Evolutionary conservation across 257 asterid species (phyloP).

Genomic region (Linaria vulgaris): DNA sequence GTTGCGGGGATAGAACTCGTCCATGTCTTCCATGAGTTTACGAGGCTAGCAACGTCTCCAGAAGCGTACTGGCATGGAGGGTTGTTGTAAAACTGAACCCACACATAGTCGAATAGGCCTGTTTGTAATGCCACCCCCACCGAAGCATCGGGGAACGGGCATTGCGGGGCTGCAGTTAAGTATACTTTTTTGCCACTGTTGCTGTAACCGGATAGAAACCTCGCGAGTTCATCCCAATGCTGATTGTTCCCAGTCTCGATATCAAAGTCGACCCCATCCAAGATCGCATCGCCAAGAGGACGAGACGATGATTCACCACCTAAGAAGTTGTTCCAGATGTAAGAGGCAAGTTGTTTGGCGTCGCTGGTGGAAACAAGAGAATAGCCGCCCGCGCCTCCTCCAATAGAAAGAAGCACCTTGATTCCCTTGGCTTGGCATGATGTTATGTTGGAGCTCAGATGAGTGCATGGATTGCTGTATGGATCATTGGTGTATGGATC

Average conservation of each 20-base stretch:
- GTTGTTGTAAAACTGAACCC: conserved; percentile 66
- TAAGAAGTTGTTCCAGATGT: conserved; percentile 53
- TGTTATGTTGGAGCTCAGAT: conserved; percentile 41
- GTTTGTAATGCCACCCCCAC: conserved; percentile 51
- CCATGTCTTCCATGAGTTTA: conserved; percentile 47
- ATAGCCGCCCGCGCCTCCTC: conserved; percentile 55
- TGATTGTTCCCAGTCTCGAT: conserved; percentile 50
- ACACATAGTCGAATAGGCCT: conserved; percentile 55
- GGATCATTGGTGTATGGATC: conserved; percentile 58
- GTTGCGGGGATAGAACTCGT: conserved; percentile 42
- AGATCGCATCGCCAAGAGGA: conserved; percentile 45
- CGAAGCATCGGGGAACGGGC: conserved; percentile 62
- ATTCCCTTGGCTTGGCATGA: conserved; percentile 49
- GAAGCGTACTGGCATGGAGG: conserved; percentile 51
- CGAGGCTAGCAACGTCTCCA: conserved; percentile 32
- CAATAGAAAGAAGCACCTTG: conserved; percentile 54
- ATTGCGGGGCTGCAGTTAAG: conserved; percentile 61
- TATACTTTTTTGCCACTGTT: conserved; percentile 44
- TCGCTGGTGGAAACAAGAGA: conserved; percentile 41
- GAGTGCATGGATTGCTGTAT: conserved; percentile 35
- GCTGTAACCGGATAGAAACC: conserved; percentile 33
- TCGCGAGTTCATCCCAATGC: conserved; percentile 57
- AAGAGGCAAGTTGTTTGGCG: conserved; percentile 47
- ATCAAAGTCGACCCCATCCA: conserved; percentile 64
- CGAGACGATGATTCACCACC: conserved; percentile 46